Base-by-base conservation (phyloP, 2,329 filamentous ascomycete species). In the Malbranchea zuffiana region DNA sequence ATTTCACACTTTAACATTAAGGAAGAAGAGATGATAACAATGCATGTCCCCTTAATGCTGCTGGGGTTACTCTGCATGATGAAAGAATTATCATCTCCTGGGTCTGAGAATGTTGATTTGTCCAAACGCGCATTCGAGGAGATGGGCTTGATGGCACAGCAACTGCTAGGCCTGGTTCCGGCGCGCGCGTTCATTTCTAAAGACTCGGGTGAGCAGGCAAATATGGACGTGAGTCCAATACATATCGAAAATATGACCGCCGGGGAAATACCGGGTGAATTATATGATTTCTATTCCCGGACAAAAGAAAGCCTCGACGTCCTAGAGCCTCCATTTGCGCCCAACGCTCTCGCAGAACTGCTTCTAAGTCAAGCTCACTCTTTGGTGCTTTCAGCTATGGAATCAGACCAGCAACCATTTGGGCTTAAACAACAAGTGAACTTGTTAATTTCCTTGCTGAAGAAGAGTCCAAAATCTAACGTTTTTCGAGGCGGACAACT, bases 21-120 rank as follows among this genome's bases (percentile, higher is more conserved):
- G 36, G 90, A 98, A 60, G 90, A 96, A 57, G 92, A 98, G 53
- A 96, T 98, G 88, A 61, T 93, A 11, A 75, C 82, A 2, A 65
- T 83, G 15, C 88, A 96, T 60, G 81, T 87, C 19, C 88, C 88
- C 21, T 61, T 92, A 18, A 71, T 81, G 36, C 71, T 77, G 2
- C 59, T 92, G n/a, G 74, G 78, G 3, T 65, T 81, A 17, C 60
- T 76, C 5, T 53, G 63, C 7, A 64, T 66, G 29, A 56, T 72
- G 42, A 62, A 62, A 29, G 50, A 56, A 23, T 35, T 60, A 6
- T 48, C 44, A n/a, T 49, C 47, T 3, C 26, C 33, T 19, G 36
- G 35, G 15, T 19, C 44, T 48, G 21, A 37, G n/a, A 33, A 29
- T 20, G 31, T 32, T 5, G 28, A 40, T 12, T 15, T 32, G 6